Evolutionary conservation across 1,284 basidiomycete species (phyloP).

Genomic region (Papiliotrema laurentii): DNA sequence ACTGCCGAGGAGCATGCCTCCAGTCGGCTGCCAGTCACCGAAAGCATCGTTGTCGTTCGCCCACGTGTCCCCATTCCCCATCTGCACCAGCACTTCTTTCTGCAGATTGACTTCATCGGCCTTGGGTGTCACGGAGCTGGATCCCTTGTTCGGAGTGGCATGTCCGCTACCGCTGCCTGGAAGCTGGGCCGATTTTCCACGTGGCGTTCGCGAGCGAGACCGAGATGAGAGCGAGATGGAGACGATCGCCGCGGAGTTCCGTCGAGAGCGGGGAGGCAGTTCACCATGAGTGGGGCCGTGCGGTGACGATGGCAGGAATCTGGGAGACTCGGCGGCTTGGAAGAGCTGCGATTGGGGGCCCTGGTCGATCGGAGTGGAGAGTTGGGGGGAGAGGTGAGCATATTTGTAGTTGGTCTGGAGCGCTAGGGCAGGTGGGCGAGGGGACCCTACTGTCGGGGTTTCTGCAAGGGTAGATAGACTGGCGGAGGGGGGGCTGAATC

Average conservation of each 20-base stretch:
- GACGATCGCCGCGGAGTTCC: slow-evolving; percentile 42
- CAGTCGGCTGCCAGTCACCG: slow-evolving; percentile 41
- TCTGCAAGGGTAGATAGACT: slow-evolving; percentile 3
- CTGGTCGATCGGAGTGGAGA: slow-evolving; percentile 27
- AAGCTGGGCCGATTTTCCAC: slow-evolving; percentile 19
- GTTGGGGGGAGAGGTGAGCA: slow-evolving; percentile 18
- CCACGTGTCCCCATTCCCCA: slow-evolving; percentile 20
- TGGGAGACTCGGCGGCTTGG: slow-evolving; percentile 1
- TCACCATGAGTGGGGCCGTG: slow-evolving; percentile 14
- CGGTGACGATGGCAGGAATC: slow-evolving; percentile 17
- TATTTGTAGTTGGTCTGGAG: slow-evolving; percentile 2
- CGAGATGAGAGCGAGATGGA: slow-evolving; percentile 41
- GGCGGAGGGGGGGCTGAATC: slow-evolving; percentile 6
- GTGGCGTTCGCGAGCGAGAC: slow-evolving; percentile 39
- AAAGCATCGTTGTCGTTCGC: slow-evolving; percentile 28
- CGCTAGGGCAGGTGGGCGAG: not conserved
- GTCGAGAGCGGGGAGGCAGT: slow-evolving; percentile 26
- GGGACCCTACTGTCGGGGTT: not conserved
- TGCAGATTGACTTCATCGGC: slow-evolving; percentile 8
- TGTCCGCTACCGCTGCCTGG: slow-evolving; percentile 24
- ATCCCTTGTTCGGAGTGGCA: slow-evolving; percentile 31
- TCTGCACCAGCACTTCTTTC: slow-evolving; percentile 16
- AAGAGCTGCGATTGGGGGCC: slow-evolving; percentile 7
- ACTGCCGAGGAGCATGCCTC: slow-evolving; percentile 38
- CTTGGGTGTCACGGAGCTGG: slow-evolving; percentile 22